Evolutionary conservation across 805 yeast species (phyloP).

Genomic region (Ogataea pini): DNA sequence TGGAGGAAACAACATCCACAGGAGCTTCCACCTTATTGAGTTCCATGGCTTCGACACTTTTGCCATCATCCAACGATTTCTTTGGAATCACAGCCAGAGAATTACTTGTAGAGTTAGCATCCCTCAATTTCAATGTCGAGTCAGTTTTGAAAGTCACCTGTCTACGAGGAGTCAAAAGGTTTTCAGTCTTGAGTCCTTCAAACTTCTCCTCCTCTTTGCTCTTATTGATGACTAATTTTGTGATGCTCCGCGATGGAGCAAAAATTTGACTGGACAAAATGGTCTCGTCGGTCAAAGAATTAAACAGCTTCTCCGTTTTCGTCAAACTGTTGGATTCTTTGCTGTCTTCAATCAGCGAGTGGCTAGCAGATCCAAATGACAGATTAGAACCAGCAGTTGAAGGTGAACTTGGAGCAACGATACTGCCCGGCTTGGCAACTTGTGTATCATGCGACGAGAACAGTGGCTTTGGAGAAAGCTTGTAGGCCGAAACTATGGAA

Average conservation of each 20-base stretch:
- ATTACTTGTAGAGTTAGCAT: neutral
- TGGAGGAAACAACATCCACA: neutral
- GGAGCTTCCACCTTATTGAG: neutral
- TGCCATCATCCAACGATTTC: neutral
- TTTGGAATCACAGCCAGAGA: neutral
- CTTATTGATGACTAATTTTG: slow-evolving; percentile 55
- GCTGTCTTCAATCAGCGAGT: slow-evolving; percentile 24
- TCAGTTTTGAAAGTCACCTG: slow-evolving; percentile 37
- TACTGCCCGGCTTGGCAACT: slow-evolving; percentile 25
- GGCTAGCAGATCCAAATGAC: slow-evolving; percentile 28
- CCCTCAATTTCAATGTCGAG: neutral
- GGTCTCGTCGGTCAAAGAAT: slow-evolving; percentile 59
- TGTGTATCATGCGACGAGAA: slow-evolving; percentile 37
- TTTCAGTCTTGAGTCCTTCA: slow-evolving; percentile 25
- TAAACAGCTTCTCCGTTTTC: slow-evolving; percentile 35
- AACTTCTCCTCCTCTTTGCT: slow-evolving; percentile 22
- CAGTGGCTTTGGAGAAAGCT: slow-evolving; percentile 64
- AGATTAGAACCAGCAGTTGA: slow-evolving; percentile 24
- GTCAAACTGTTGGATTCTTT: slow-evolving; percentile 14
- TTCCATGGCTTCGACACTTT: neutral
- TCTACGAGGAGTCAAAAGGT: slow-evolving; percentile 28
- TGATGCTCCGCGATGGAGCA: slow-evolving; percentile 58
- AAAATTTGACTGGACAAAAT: slow-evolving; percentile 72
- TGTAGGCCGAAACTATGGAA: slow-evolving; percentile 60
- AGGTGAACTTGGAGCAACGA: slow-evolving; percentile 23